Evolutionary conservation across 257 asterid species (phyloP).

Genomic region (Schizonepeta tenuifolia): DNA sequence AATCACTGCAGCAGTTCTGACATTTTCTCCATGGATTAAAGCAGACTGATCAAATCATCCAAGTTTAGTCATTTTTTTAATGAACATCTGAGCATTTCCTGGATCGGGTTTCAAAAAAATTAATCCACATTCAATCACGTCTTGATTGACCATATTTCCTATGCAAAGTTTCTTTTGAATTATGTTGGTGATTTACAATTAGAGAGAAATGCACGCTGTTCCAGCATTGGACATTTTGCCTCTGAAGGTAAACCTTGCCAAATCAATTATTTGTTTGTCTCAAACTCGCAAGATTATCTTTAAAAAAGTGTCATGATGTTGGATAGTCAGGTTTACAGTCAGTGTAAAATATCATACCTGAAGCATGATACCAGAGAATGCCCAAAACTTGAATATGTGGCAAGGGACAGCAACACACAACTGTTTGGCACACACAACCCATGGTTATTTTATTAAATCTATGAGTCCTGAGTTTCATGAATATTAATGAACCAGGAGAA

Average conservation of each 20-base stretch:
- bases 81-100: background rate
- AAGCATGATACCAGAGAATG: conserved; percentile 87
- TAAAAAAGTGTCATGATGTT: background rate
- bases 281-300: background rate
- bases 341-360: conserved; percentile 59
- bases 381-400: conserved; percentile 97
- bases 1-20: background rate
- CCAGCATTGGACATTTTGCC: background rate
- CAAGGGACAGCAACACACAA: conserved; percentile 95
- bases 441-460: conserved; percentile 15
- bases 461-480: conserved; percentile 26
- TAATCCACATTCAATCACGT: background rate
- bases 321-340: conserved; percentile 3
- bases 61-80: background rate
- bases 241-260: conserved; percentile 5
- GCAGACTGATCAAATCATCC: background rate
- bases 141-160: conserved; percentile 1
- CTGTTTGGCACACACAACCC: conserved; percentile 52
- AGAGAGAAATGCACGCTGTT: conserved; percentile 3
- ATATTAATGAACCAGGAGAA: conserved; percentile 16
- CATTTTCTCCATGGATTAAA: background rate
- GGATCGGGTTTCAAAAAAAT: conserved; percentile 5
- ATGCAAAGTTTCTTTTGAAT: background rate
- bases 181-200: background rate
- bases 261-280: background rate